These are phyloP conservation scores for Jackrogersella multiformis DNA, from an alignment of 495 filamentous ascomycete genomes.

Conservation along the genomic window DNA sequence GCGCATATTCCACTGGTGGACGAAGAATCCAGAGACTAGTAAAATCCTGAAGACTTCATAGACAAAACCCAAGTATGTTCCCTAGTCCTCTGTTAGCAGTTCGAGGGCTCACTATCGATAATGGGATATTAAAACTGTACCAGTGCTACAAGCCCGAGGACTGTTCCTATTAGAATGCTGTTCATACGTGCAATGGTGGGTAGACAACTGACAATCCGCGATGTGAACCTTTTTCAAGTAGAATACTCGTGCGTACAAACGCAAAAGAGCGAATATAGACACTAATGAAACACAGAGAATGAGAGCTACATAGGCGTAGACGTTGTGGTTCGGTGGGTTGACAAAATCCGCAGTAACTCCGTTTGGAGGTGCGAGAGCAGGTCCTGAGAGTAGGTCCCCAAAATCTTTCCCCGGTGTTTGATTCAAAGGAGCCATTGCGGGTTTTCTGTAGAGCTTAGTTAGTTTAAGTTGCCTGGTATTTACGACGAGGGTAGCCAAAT, in stretches of 20 bases:
- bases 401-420: not conserved
- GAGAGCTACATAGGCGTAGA: not conserved
- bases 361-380: not conserved
- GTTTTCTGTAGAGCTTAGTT: not conserved
- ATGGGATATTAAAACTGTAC: not conserved
- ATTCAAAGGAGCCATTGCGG: not conserved
- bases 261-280: not conserved
- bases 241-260: not conserved
- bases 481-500: too few relatives aligned
- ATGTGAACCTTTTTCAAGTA: slow-evolving; percentile 1
- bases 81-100: not conserved
- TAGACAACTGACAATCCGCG: slow-evolving; percentile 1
- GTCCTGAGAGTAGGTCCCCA: not conserved
- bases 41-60: not conserved
- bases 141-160: not conserved
- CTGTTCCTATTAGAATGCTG: not conserved
- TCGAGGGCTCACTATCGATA: not conserved
- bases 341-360: not conserved
- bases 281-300: not conserved
- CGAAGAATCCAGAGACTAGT: not conserved
- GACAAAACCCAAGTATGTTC: not conserved
- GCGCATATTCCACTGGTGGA: slow-evolving; percentile 7
- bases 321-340: not conserved
- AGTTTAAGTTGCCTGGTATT: not conserved
- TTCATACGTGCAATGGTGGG: not conserved